phyloP scores from a whole-genome alignment of 2,329 filamentous ascomycete genomes.

The Allantophomopsis cytisporea region DNA sequence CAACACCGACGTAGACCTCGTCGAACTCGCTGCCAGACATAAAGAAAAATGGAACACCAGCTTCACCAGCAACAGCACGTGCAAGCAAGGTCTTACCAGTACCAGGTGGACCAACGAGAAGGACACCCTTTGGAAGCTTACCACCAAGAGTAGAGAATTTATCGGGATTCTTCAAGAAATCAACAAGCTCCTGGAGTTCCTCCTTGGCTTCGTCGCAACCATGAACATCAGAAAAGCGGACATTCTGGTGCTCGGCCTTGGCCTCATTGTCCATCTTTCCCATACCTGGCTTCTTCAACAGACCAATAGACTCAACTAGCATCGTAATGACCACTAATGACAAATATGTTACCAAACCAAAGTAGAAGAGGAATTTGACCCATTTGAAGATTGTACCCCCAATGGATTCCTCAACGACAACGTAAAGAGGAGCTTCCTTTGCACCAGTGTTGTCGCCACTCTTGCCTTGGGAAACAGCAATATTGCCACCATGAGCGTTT shows the following conservation, averaged over 20 bases:
- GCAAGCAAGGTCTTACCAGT: conserved; percentile 96
- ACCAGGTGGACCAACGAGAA: conserved; percentile 88
- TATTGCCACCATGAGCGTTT: conserved; percentile 52
- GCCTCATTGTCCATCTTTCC: conserved; percentile 65
- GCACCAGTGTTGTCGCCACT: conserved; percentile 43
- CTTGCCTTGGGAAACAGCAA: conserved; percentile 34
- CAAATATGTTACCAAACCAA: conserved; percentile 67
- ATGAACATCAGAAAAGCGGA: conserved; percentile 86
- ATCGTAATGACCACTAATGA: conserved; percentile 69
- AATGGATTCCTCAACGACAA: conserved; percentile 85
- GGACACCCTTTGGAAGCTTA: conserved; percentile 91
- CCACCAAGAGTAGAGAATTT: conserved; percentile 89
- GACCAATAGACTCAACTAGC: conserved; percentile 66
- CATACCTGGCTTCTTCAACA: conserved; percentile 60
- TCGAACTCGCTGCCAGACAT: conserved; percentile 99
- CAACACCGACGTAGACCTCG: conserved; percentile 94
- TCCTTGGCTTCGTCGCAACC: conserved; percentile 98
- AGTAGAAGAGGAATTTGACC: conserved; percentile 75
- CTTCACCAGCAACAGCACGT: conserved; percentile 89
- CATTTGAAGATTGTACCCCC: conserved; percentile 74
- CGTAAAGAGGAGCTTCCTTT: conserved; percentile 81
- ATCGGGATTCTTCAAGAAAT: conserved; percentile 87
- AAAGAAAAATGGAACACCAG: conserved; percentile 98
- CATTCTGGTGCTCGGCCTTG: conserved; percentile 83
- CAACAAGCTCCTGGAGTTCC: conserved; percentile 90